phyloP scores from a whole-genome alignment of 305 asterid species.

The Fraxinus ornus region DNA sequence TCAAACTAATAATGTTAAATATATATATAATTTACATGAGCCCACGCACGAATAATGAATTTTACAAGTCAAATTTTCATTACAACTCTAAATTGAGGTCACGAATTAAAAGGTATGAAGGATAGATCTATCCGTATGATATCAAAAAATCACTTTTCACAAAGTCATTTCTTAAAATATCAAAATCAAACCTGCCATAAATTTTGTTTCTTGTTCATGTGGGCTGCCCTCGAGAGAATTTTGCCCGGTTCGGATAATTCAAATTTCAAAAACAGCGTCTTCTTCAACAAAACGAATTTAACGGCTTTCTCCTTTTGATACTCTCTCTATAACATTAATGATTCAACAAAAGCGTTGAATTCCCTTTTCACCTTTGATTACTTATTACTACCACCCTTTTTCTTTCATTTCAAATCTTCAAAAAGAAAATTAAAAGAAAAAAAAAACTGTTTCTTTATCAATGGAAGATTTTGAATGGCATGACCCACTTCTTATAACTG shows the following conservation, averaged over 20 bases:
- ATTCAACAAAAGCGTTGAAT: not conserved
- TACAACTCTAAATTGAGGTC: not conserved
- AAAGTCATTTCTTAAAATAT: not conserved
- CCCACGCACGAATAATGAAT: not conserved
- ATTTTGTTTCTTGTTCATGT: not conserved
- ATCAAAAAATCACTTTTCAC: not conserved
- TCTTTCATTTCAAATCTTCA: constrained; percentile 38
- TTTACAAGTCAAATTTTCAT: not conserved
- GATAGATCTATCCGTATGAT: not conserved
- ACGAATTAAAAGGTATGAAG: not conserved
- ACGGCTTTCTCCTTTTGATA: constrained; percentile 7
- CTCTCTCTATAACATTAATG: constrained; percentile 12
- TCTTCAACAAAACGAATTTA: constrained; percentile 17
- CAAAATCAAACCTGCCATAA: not conserved
- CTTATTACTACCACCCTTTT: constrained; percentile 1
- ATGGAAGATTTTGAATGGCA: constrained; percentile 62
- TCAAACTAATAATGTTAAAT: not conserved
- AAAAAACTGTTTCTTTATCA: constrained; percentile 35
- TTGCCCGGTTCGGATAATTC: constrained; percentile 25
- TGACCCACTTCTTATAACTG: constrained; percentile 78
- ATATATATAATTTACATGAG: not conserved
- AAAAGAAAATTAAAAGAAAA: constrained; percentile 8
- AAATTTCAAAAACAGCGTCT: constrained; percentile 30
- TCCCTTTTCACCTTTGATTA: constrained; percentile 7
- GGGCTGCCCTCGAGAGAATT: not conserved